A percentile compares a stretch with the other conserved stretches of the same genome.
phyloP scores from a whole-genome alignment of 2,329 filamentous ascomycete genomes.

The Ceratocystis huliohia region DNA sequence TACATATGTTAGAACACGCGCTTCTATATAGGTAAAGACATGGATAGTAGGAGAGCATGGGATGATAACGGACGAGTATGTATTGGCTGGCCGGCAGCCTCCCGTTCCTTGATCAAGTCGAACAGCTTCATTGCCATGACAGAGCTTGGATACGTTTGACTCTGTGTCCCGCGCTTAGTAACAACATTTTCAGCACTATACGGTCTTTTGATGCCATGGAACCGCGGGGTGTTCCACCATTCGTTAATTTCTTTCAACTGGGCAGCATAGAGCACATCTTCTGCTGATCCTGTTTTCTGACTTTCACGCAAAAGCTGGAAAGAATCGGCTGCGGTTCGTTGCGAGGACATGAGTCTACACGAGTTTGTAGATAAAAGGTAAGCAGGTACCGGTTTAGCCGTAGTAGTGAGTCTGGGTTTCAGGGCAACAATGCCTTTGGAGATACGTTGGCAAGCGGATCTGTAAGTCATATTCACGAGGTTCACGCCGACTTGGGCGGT shows the following conservation, averaged over 20 bases:
- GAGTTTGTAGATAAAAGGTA: constrained; percentile 11
- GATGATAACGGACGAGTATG: constrained; percentile 64
- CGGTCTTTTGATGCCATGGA: constrained; percentile 76
- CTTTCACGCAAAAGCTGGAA: constrained; percentile 75
- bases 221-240: constrained; percentile 83
- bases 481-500: not conserved
- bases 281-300: constrained; percentile 63
- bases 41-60: not conserved
- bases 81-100: constrained; percentile 69
- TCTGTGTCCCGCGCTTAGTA: constrained; percentile 77
- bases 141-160: constrained; percentile 82
- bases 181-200: constrained; percentile 87
- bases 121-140: constrained; percentile 93
- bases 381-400: not conserved
- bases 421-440: not conserved
- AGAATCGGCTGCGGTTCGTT: constrained; percentile 49
- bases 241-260: constrained; percentile 74
- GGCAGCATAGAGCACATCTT: constrained; percentile 73
- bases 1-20: constrained; percentile 20
- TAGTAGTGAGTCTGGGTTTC: not conserved
- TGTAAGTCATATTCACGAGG: not conserved
- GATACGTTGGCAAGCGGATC: not conserved
- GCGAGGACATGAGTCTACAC: constrained; percentile 18
- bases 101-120: constrained; percentile 67
- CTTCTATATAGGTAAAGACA: not conserved